These are phyloP conservation scores for Acarospora socialis DNA, from an alignment of 2,329 filamentous ascomycete genomes.

Conservation along the genomic window DNA sequence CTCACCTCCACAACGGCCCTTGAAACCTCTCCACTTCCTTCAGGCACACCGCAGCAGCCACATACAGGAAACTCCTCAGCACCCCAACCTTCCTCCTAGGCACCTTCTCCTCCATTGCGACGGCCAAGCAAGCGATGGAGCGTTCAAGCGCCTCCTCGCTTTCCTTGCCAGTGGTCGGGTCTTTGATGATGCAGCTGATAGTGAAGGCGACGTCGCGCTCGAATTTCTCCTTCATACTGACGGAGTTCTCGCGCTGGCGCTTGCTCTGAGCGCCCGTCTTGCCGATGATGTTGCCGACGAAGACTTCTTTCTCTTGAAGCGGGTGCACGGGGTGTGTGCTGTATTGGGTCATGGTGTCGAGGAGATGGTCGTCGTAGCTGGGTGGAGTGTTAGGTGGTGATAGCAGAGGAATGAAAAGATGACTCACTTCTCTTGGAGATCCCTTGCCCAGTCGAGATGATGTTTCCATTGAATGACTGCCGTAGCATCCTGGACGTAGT, in stretches of 20 bases:
- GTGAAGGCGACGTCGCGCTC: slow-evolving; percentile 28
- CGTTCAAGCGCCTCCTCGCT: slow-evolving; percentile 11
- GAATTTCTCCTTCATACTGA: slow-evolving; percentile 30
- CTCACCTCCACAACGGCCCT: too few species aligned
- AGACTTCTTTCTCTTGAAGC: slow-evolving; percentile 40
- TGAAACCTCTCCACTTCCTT: slow-evolving; percentile 31
- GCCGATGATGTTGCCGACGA: slow-evolving; percentile 33
- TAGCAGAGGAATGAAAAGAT: not conserved
- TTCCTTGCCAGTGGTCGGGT: not conserved
- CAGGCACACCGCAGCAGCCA: slow-evolving; percentile 37
- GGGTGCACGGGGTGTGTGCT: slow-evolving; percentile 27
- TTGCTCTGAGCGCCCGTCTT: slow-evolving; percentile 9
- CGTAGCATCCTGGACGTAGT: not conserved
- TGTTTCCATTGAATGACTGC: not conserved
- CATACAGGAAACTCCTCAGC: slow-evolving; percentile 38
- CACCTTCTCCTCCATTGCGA: slow-evolving; percentile 18
- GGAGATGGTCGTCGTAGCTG: slow-evolving; percentile 37
- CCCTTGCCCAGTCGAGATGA: slow-evolving; percentile 4
- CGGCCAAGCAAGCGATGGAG: slow-evolving; percentile 11
- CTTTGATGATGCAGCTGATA: slow-evolving; percentile 27
- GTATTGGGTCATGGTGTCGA: slow-evolving; percentile 30
- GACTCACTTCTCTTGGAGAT: slow-evolving; percentile 8
- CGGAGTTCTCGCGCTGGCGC: slow-evolving; percentile 19
- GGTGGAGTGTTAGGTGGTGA: not conserved
- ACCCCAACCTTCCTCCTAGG: slow-evolving; percentile 20